Conservation (phyloP, 1,284 basidiomycete genomes). For the Cutaneotrichosporon cutaneum region DNA sequence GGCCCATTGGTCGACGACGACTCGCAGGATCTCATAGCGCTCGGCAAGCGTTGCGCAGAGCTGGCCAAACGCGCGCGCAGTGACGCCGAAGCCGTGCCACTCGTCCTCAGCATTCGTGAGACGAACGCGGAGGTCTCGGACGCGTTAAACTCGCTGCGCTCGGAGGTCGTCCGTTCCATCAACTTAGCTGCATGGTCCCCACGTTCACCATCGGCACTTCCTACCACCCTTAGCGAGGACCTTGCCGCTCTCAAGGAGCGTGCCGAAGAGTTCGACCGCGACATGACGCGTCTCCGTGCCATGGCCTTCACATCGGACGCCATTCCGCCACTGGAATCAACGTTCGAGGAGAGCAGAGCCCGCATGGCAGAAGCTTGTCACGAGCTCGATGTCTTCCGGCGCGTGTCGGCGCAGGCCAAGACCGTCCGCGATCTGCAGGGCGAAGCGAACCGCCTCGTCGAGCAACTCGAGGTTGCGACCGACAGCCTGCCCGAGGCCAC, state of each 20-base stretch:
- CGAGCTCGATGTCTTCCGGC: slow-evolving; percentile 16
- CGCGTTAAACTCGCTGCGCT: not conserved
- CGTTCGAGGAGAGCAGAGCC: not conserved
- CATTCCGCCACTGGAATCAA: not conserved
- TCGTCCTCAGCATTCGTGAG: slow-evolving; percentile 17
- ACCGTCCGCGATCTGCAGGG: slow-evolving; percentile 17
- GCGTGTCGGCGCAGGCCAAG: slow-evolving; percentile 22
- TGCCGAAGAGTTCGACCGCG: slow-evolving; percentile 1
- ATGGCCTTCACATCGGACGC: not conserved
- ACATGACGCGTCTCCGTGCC: slow-evolving; percentile 10
- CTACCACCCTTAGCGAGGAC: slow-evolving; percentile 3
- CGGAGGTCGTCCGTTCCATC: slow-evolving; percentile 8
- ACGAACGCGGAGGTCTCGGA: slow-evolving; percentile 11
- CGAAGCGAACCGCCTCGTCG: slow-evolving; percentile 21
- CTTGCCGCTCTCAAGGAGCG: slow-evolving; percentile 2
- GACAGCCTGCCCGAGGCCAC: not conserved
- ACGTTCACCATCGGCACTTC: not conserved
- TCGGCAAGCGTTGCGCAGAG: slow-evolving; percentile 16
- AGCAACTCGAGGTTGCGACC: slow-evolving; percentile 28
- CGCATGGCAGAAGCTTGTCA: not conserved
- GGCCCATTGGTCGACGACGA: slow-evolving; percentile 19
- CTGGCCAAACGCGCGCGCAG: slow-evolving; percentile 4
- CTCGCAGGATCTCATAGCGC: slow-evolving; percentile 16
- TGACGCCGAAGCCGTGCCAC: slow-evolving; percentile 16
- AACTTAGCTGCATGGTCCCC: slow-evolving; percentile 20